Conservation (phyloP, 2,329 filamentous ascomycete species). For the Penicillium hordei region DNA sequence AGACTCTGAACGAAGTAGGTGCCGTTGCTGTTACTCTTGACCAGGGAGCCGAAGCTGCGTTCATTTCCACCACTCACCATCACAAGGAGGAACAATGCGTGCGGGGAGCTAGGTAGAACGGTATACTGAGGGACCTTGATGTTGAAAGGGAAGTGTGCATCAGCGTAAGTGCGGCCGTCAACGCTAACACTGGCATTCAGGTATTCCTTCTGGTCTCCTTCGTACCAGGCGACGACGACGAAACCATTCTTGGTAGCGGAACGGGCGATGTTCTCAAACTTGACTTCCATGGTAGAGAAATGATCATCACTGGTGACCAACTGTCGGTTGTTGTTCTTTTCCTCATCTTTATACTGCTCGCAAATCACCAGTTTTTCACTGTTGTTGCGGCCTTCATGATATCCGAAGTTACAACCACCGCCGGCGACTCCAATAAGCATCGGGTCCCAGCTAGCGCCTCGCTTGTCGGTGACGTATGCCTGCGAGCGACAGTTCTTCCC, state of each 20-base stretch:
- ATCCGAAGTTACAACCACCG: slow-evolving; percentile 82
- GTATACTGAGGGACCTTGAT: slow-evolving; percentile 83
- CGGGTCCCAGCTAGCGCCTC: slow-evolving; percentile 74
- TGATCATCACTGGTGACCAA: slow-evolving; percentile 78
- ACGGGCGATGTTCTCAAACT: slow-evolving; percentile 70
- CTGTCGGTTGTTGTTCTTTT: slow-evolving; percentile 62
- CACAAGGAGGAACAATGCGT: slow-evolving; percentile 92
- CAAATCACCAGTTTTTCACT: slow-evolving; percentile 65
- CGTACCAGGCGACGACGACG: slow-evolving; percentile 78
- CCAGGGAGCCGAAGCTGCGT: slow-evolving; percentile 76
- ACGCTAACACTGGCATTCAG: slow-evolving; percentile 79
- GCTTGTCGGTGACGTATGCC: slow-evolving; percentile 75
- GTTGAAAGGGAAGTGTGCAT: slow-evolving; percentile 81
- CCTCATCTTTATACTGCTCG: slow-evolving; percentile 63
- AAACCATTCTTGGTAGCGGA: slow-evolving; percentile 98
- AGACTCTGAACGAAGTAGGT: slow-evolving; percentile 90
- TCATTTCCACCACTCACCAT: slow-evolving; percentile 67
- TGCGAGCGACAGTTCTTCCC: slow-evolving; percentile 66
- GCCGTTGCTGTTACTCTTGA: slow-evolving; percentile 98
- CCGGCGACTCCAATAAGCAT: slow-evolving; percentile 65
- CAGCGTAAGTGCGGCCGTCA: slow-evolving; percentile 78
- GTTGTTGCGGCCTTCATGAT: slow-evolving; percentile 58
- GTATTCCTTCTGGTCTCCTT: slow-evolving; percentile 60
- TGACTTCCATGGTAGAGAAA: slow-evolving; percentile 65
- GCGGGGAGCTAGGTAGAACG: slow-evolving; percentile 89